Conservation (phyloP, 2,329 filamentous ascomycete genomes). For the Colletotrichum lini region DNA sequence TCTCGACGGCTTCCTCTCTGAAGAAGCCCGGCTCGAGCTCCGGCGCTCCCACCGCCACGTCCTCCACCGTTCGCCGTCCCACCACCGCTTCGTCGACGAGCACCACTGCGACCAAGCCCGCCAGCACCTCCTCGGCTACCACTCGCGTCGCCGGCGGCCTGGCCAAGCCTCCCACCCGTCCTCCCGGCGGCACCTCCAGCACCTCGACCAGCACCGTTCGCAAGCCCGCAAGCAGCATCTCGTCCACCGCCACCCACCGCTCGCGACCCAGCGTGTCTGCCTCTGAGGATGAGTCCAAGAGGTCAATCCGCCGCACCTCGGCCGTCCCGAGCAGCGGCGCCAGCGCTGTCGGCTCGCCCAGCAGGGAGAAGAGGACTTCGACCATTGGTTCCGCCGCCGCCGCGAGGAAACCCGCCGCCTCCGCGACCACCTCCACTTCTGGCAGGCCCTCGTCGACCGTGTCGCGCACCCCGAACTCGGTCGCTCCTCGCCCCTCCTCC, state of each 20-base stretch:
- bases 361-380: conserved; percentile 54
- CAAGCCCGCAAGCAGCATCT: conserved; percentile 51
- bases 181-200: conserved; percentile 55
- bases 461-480: conserved; percentile 43
- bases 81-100: conserved; percentile 51
- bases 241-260: conserved; percentile 59
- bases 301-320: conserved; percentile 61
- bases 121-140: conserved; percentile 50
- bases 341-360: conserved; percentile 48
- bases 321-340: conserved; percentile 57
- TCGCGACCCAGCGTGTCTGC: conserved; percentile 64
- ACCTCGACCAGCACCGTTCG: conserved; percentile 50
- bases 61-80: conserved; percentile 50
- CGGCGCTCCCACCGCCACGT: conserved; percentile 47
- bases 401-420: conserved; percentile 48
- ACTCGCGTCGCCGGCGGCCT: conserved; percentile 57
- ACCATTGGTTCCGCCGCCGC: conserved; percentile 50
- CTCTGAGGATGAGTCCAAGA: conserved; percentile 66
- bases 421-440: conserved; percentile 42
- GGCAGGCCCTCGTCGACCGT: conserved; percentile 37
- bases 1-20: conserved; percentile 47
- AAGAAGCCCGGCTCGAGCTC: conserved; percentile 52
- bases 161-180: conserved; percentile 65
- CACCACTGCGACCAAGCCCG: conserved; percentile 45
- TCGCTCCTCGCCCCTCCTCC: conserved; percentile 44